These are phyloP conservation scores for Lepidopterella palustris DNA, from an alignment of 495 filamentous ascomycete species.

Conservation along the genomic window DNA sequence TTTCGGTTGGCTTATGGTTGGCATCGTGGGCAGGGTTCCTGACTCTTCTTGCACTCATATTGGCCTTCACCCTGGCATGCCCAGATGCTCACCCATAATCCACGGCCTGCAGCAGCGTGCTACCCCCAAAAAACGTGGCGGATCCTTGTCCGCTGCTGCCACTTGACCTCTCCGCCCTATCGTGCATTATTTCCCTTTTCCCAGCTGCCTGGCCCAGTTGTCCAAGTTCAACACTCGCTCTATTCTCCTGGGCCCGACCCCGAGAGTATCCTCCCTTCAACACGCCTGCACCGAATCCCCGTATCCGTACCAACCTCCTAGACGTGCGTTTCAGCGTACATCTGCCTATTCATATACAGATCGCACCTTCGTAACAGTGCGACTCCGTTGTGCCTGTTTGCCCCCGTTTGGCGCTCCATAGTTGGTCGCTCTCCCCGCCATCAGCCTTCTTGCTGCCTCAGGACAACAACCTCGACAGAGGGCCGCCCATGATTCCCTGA, in stretches of 20 bases:
- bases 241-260: not conserved
- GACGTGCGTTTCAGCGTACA: not conserved
- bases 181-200: conserved; percentile 19
- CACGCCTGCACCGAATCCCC: not conserved
- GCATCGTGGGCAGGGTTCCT: not conserved
- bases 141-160: not conserved
- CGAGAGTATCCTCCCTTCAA: not conserved
- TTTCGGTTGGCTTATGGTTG: not conserved
- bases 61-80: not conserved
- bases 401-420: not conserved
- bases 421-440: not conserved
- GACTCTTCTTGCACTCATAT: not conserved
- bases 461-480: not conserved
- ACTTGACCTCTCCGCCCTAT: conserved; percentile 12
- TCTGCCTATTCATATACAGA: not conserved
- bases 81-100: not conserved
- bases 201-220: not conserved
- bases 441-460: not conserved
- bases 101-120: not conserved
- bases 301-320: not conserved
- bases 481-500: conserved; percentile 19
- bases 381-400: not conserved
- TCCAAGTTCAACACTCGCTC: not conserved
- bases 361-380: not conserved
- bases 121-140: not conserved